These are phyloP conservation scores for Tetrapisispora phaffii DNA, from an alignment of 805 yeast species.

Conservation along the genomic window DNA sequence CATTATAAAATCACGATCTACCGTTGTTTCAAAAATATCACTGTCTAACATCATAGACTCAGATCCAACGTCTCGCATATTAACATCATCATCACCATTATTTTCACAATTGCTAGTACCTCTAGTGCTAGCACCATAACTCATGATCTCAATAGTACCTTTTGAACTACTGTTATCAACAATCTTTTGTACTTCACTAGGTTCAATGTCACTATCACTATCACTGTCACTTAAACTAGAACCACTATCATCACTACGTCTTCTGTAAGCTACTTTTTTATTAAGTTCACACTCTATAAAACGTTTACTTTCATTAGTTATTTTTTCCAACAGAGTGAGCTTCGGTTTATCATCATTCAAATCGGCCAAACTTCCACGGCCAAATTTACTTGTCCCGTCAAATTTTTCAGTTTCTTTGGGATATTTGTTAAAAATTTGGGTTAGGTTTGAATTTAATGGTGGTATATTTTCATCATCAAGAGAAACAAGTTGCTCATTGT, in stretches of 20 bases:
- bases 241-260: neutral
- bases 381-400: neutral
- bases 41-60: neutral
- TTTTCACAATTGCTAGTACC: neutral
- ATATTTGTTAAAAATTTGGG: neutral
- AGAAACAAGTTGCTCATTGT: too few species aligned
- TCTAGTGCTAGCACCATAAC: neutral
- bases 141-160: neutral
- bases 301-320: neutral
- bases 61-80: neutral
- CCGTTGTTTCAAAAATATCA: neutral
- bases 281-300: neutral
- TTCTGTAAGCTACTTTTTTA: neutral
- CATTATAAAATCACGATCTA: neutral
- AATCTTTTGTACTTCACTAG: neutral
- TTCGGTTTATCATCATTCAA: conserved; percentile 3
- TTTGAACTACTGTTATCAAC: too few species aligned
- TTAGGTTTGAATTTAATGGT: neutral
- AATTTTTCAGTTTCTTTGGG: neutral
- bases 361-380: conserved; percentile 1
- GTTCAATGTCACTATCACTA: neutral
- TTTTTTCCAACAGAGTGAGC: neutral
- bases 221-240: neutral
- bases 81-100: neutral
- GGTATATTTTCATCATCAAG: neutral